Conservation (phyloP, 1,139 yeast genomes). For the Geotrichum phurueaensis region DNA sequence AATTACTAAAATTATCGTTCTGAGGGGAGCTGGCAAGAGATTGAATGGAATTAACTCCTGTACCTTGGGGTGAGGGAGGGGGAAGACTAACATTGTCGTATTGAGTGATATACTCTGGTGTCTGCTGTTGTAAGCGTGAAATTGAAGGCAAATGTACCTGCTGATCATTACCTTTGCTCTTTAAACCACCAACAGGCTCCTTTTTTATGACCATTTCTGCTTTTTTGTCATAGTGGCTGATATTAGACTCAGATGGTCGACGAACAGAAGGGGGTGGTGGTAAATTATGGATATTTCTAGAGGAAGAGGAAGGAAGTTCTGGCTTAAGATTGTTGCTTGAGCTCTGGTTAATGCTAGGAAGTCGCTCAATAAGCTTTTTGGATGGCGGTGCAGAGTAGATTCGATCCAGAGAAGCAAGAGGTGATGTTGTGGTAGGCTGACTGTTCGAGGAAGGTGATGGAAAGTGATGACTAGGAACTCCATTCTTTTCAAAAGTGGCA, state of each 20-base stretch:
- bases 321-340: not conserved
- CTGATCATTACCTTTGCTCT: not conserved
- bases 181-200: not conserved
- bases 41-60: not conserved
- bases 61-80: constrained; percentile 9
- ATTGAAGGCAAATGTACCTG: constrained; percentile 9
- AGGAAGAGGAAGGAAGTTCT: not conserved
- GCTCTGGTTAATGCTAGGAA: constrained; percentile 7
- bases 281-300: not conserved
- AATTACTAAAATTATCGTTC: not conserved
- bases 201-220: not conserved
- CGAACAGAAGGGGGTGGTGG: constrained; percentile 4
- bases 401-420: not conserved
- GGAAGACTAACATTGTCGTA: constrained; percentile 10
- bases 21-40: not conserved
- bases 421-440: not conserved
- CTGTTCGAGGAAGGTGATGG: not conserved
- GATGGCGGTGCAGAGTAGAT: not conserved
- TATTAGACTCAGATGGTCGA: not conserved
- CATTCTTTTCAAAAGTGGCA: constrained; percentile 19
- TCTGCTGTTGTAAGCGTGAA: constrained; percentile 11
- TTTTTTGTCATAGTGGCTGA: not conserved
- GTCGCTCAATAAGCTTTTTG: not conserved
- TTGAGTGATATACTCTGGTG: not conserved
- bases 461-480: constrained; percentile 9